phyloP scores from a whole-genome alignment of 2,329 filamentous ascomycete species.

The Cryphonectria radicalis region DNA sequence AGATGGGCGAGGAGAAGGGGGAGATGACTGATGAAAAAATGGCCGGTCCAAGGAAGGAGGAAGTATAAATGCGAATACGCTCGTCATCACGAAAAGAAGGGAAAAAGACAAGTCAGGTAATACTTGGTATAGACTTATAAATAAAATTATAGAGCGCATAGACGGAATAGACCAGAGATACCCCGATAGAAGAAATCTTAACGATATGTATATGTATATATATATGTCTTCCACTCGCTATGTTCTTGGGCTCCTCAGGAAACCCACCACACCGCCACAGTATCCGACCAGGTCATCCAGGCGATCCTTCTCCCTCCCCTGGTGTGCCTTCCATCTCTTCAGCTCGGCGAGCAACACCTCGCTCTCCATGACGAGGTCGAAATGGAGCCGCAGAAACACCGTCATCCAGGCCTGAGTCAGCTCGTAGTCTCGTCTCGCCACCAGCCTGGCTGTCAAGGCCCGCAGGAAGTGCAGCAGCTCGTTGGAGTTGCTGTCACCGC shows the following conservation, averaged over 20 bases:
- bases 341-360: conserved; percentile 62
- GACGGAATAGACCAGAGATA: neutral
- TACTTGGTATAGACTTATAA: neutral
- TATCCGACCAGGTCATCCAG: conserved; percentile 82
- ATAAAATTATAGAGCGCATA: neutral
- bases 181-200: neutral
- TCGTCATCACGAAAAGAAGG: neutral
- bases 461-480: conserved; percentile 80
- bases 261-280: conserved; percentile 82
- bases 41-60: neutral
- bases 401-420: conserved; percentile 97
- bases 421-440: conserved; percentile 81
- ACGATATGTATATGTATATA: neutral
- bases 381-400: conserved; percentile 84
- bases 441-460: conserved; percentile 75
- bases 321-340: conserved; percentile 70
- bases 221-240: conserved; percentile 34
- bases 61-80: neutral
- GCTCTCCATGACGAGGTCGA: conserved; percentile 57
- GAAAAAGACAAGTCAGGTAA: neutral
- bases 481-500: conserved; percentile 55
- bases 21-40: neutral
- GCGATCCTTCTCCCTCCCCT: conserved; percentile 71
- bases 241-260: conserved; percentile 69
- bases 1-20: neutral